Base-by-base conservation (phyloP, 2,329 filamentous ascomycete genomes). In the Cercospora zeina region DNA sequence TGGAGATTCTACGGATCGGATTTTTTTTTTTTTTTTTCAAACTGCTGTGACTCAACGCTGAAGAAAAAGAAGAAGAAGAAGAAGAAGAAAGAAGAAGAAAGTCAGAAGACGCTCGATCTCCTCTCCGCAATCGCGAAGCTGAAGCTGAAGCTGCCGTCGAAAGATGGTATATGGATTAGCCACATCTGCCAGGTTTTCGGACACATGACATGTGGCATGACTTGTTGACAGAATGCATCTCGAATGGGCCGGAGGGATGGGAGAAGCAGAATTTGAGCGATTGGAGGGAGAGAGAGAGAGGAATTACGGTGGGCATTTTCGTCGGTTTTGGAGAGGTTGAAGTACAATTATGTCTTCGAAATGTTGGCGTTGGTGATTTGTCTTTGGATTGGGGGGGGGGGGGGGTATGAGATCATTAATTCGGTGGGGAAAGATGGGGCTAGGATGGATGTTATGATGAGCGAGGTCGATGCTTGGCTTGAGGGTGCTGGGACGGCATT, bases 141-240 rank as follows among this genome's bases (percentile, higher is more conserved):
- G 5, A 27, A 27, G 1, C 6, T 24, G 10, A 33, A 16, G 1
- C 49, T 51, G 5, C 49, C 49, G 1, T 11, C 47, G 10, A 33
- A 16, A 33, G 1, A 16, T 4, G 8, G 4, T 3, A 3, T 51
- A n/a, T n/a, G n/a, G n/a, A n/a, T n/a, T n/a, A n/a, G n/a, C n/a
- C n/a, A n/a, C n/a, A n/a, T n/a, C n/a, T n/a, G n/a, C n/a, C 49
- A 14, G n/a, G 30, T 27, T 0, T 51, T 51, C n/a, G 49, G n/a
- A 9, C 31, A 34, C 9, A 51, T 51, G 49, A 34, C 9, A 51
- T 51, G 49, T 51, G 49, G 49, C 49, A 34, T 34, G 49, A 51
- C 27, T 34, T 51, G 24, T 34, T n/a, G n/a, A 19, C 10, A 19
- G 27, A 8, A n/a, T 51, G 9, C 27, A 51, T 19, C 4, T 51